A percentile compares a stretch with the other conserved stretches of the same genome.
These are phyloP conservation scores for Pichia sp. DNA, from an alignment of 1,139 yeast species.

Conservation along the genomic window DNA sequence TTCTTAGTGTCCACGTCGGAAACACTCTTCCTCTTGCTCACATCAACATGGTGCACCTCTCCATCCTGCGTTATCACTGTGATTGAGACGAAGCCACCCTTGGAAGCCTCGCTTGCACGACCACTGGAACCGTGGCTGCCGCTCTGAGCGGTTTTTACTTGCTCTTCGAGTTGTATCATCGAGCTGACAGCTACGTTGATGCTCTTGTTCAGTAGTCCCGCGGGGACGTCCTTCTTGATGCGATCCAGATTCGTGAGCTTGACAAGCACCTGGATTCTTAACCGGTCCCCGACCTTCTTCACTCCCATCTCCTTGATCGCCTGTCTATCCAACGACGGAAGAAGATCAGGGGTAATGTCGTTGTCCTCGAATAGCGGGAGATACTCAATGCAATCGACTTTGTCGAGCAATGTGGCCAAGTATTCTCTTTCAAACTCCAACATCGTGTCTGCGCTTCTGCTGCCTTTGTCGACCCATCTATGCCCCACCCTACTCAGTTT, in stretches of 20 bases:
- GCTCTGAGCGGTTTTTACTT: constrained; percentile 1
- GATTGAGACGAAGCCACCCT: constrained; percentile 29
- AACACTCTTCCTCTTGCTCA: constrained; percentile 78
- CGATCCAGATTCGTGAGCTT: constrained; percentile 39
- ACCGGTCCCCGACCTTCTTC: constrained; percentile 75
- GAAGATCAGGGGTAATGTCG: constrained; percentile 56
- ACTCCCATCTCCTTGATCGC: constrained; percentile 74
- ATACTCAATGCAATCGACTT: constrained; percentile 29
- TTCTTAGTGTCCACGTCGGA: constrained; percentile 72
- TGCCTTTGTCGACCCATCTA: background rate
- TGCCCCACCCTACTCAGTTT: too few relatives aligned
- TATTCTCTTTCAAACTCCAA: constrained; percentile 12
- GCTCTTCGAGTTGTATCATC: constrained; percentile 19
- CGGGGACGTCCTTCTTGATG: constrained; percentile 36
- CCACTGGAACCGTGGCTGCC: background rate
- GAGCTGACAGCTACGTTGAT: constrained; percentile 30
- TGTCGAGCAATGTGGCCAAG: constrained; percentile 28
- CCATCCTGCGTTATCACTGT: constrained; percentile 78
- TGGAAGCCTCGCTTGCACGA: background rate
- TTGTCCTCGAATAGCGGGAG: constrained; percentile 34
- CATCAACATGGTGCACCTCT: constrained; percentile 64
- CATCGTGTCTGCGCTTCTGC: constrained; percentile 6
- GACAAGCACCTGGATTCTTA: constrained; percentile 58
- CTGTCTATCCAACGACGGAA: constrained; percentile 62
- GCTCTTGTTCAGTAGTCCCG: constrained; percentile 35